phyloP scores from a whole-genome alignment of 805 yeast species.

The Kodamaea kaohsiungensis region DNA sequence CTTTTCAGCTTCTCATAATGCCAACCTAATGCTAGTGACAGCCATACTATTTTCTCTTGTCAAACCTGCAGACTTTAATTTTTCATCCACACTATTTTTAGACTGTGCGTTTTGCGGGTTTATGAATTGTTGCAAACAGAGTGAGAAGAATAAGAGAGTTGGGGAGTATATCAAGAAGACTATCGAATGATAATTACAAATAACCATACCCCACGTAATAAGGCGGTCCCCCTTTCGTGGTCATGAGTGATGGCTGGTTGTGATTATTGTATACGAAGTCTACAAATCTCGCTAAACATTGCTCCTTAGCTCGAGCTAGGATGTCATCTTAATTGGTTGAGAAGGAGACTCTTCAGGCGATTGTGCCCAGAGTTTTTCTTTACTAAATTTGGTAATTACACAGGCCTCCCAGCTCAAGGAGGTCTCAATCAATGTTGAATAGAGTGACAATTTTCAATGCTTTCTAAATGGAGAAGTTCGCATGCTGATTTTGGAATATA shows the following conservation, averaged over 20 bases:
- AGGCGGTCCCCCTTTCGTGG: not conserved
- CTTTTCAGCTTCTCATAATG: no score
- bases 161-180: no score
- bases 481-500: not conserved
- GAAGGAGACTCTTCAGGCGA: not conserved
- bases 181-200: no score
- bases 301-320: not conserved
- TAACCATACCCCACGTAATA: not conserved
- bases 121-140: no score
- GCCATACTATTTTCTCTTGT: no score
- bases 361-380: not conserved
- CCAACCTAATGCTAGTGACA: no score
- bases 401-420: not conserved
- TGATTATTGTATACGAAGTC: not conserved
- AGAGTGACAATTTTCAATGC: no score
- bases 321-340: no score
- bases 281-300: not conserved
- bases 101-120: no score
- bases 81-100: no score
- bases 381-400: not conserved
- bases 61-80: no score
- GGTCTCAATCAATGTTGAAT: not conserved
- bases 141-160: no score
- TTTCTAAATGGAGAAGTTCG: not conserved
- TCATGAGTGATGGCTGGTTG: not conserved